These are phyloP conservation scores for Debaryomyces hansenii DNA, from an alignment of 805 yeast genomes.

Conservation along the genomic window DNA sequence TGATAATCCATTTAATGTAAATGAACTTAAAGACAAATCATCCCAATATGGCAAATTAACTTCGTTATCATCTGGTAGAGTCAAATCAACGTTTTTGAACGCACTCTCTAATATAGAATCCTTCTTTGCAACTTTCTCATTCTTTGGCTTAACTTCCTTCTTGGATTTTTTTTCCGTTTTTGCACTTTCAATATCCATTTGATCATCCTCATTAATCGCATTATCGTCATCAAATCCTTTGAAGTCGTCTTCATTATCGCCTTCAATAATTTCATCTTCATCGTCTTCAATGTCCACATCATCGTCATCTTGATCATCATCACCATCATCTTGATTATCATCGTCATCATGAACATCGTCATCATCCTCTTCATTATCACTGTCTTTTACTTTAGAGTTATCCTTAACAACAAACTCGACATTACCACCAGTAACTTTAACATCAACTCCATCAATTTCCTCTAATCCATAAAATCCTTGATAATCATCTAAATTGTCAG, in stretches of 20 bases:
- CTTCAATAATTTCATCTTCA: conserved; percentile 5
- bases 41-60: conserved; percentile 65
- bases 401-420: conserved; percentile 51
- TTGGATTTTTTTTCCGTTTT: neutral
- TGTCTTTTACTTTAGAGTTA: conserved; percentile 18
- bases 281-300: conserved; percentile 20
- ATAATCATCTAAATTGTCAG: conserved; percentile 81
- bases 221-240: conserved; percentile 17
- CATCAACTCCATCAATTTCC: conserved; percentile 91
- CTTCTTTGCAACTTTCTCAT: neutral
- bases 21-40: conserved; percentile 47
- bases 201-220: neutral
- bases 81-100: conserved; percentile 26
- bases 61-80: conserved; percentile 32
- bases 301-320: conserved; percentile 15
- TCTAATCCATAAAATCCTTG: conserved; percentile 92
- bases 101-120: conserved; percentile 24
- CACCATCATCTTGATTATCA: conserved; percentile 15
- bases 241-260: conserved; percentile 15
- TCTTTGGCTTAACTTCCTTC: conserved; percentile 3
- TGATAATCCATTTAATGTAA: conserved; percentile 61
- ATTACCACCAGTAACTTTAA: conserved; percentile 67
- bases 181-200: conserved; percentile 13
- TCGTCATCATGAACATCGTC: conserved; percentile 15
- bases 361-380: conserved; percentile 13